Base-by-base conservation (phyloP, 371 early-diverging fungal species). In the Mortierella sp. region DNA sequence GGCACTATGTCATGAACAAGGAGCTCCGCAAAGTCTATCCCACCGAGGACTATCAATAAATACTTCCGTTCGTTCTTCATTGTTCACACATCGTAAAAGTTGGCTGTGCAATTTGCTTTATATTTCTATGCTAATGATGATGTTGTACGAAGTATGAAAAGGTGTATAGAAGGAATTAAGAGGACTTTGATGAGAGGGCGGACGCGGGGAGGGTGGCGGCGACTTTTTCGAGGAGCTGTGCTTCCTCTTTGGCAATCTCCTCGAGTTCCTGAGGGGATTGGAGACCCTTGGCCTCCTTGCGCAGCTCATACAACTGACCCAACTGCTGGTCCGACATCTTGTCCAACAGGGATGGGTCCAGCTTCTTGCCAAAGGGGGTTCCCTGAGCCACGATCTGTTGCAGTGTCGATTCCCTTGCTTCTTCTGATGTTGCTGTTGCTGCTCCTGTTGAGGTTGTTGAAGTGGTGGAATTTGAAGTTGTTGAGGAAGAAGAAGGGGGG, bases 301-400 rank as follows among this genome's bases (percentile, higher is more conserved):
- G 79, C 70, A 94, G 82, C 74, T 90, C 93, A 83, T 88, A 91
- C 29, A 94, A 76, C 66, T 92, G 93, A 1, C 93, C 93, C 16
- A 94, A 58, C 70, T 93, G 93, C 75, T 94, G 90, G 63, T 92
- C 92, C 37, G 85, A 90, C 89, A 94, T 86, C 73, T 89, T 92
- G 7, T 94, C 92, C 47, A 92, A 66, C 39, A 88, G 66, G 4
- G 84, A 73, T 14, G 73, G 16, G 40, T 89, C 88, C 26, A 94
- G 37, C 66, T 87, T 90, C 80, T 87, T 90, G 26, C 93, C 93
- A 66, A 79, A 85, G 69, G 39, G 79, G 71, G 45, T 85, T 22
- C 79, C 78, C 22, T 78, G 65, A 6, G 74, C 76, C 29, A 69
- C 68, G 26, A 83, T 66, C 63, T 44, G 72, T 44, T 77, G 53